Evolutionary conservation across 345 rosid species (phyloP), one percentile per base, ranked within the genome.

Genomic region (Eucalyptus sp.): DNA sequence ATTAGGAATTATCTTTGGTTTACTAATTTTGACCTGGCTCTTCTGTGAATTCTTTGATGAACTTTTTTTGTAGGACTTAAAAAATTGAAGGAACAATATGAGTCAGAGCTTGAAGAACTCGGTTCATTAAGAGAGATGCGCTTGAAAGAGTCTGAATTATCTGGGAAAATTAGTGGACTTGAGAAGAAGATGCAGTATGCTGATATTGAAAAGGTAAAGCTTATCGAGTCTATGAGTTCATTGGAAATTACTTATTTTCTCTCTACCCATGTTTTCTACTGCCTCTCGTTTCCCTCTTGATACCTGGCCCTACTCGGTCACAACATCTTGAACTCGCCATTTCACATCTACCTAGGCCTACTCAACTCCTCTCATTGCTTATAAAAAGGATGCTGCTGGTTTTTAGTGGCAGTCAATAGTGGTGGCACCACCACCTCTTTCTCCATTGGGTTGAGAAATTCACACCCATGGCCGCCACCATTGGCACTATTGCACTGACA

Each of bases 181-280:
- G 97, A 98, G 90, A 96, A 97, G 94, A 98, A 95, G 97, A 94
- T 95, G 89, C 99, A 97, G 92, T 98, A 98, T 93, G 99, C 98
- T 50, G 97, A 95, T 49, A 98, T 98, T 90, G 99, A 97, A 94
- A 95, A 95, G 99, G 99, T 96, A 92, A 88, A 15, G 43, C 80
- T 87, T 56, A 58, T 87, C 41, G 12, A 37, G 83, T 41, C 29
- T 76, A 41, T 37, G 81, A 41, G 50, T 76, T 76, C 5, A 3
- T 76, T 76, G 83, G 83, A 76, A 37, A 76, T 76, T 17, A 41
- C 83, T 76, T 76, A 15, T 37, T 41, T 76, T 41, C 8, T 76
- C 83, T 76, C 27, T 76, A 76, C 13, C 83, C 83, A 37, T 1
- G 8, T 41, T 37, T 37, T 76, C 83, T 76, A 20, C 83, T 76